Percentiles rank a stretch among this genome's conserved stretches.
Conservation (phyloP, 78 protist genomes). For the Monocercomonoides exilis region DNA sequence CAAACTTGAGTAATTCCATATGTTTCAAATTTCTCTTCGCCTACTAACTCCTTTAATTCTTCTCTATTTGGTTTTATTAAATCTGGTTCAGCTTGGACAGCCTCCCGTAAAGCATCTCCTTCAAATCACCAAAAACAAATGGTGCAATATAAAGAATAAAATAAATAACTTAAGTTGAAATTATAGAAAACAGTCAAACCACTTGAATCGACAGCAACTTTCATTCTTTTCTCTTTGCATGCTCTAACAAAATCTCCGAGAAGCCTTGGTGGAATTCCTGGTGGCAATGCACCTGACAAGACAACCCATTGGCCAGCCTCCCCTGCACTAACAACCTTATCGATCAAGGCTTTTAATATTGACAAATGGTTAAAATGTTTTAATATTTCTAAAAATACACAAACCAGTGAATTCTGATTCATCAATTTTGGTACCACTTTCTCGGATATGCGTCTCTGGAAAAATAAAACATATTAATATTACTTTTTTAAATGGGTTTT, state of each 20-base stretch:
- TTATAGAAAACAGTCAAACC: neutral
- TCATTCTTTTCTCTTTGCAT: neutral
- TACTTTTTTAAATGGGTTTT: too few relatives aligned
- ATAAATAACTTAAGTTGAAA: neutral
- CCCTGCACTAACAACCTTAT: neutral
- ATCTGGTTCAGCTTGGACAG: neutral
- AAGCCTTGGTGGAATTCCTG: neutral
- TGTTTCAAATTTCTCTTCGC: neutral
- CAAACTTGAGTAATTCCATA: neutral
- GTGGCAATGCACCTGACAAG: neutral
- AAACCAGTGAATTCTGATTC: neutral
- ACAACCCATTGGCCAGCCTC: neutral
- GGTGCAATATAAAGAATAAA: neutral
- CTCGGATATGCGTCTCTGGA: conserved; percentile 12
- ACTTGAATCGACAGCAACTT: neutral
- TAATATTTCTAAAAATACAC: neutral
- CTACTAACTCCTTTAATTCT: neutral
- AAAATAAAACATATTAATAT: neutral
- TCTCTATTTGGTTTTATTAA: conserved; percentile 2
- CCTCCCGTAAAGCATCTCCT: neutral
- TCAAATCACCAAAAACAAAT: too few relatives aligned
- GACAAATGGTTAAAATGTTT: neutral
- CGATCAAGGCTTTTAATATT: neutral
- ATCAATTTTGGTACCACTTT: neutral
- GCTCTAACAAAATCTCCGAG: neutral